A percentile compares a stretch with the other conserved stretches of the same genome.
Evolutionary conservation across 2,329 filamentous ascomycete genomes (phyloP).

Genomic region (Didymellaceae sp.): DNA sequence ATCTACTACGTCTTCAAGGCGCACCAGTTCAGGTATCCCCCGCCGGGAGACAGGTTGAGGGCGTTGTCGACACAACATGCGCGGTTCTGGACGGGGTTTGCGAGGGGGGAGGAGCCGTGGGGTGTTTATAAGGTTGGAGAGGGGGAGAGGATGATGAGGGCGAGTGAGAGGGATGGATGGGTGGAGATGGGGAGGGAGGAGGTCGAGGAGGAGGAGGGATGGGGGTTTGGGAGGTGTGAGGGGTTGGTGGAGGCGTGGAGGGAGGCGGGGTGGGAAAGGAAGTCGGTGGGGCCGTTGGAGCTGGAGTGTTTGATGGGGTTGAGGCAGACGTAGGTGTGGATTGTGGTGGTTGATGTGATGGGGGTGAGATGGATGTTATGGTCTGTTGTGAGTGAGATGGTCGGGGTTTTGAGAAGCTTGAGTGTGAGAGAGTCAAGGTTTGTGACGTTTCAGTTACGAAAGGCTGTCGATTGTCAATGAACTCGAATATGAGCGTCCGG

Average conservation of each 20-base stretch:
- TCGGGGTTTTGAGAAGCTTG: too few relatives aligned
- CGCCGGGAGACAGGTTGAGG: neutral
- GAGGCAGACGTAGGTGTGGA: slow-evolving; percentile 1
- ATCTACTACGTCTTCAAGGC: slow-evolving; percentile 5
- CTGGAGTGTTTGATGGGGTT: slow-evolving; percentile 17
- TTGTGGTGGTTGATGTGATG: too few relatives aligned
- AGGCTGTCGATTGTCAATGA: too few relatives aligned
- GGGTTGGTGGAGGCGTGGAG: slow-evolving; percentile 22
- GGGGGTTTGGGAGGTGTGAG: slow-evolving; percentile 21
- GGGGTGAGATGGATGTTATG: too few relatives aligned
- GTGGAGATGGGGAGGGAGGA: neutral
- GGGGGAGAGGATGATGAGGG: neutral
- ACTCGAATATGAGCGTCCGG: too few relatives aligned
- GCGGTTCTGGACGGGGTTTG: neutral
- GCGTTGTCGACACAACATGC: neutral
- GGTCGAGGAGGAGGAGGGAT: slow-evolving; percentile 15
- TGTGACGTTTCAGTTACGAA: too few relatives aligned
- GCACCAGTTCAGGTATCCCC: neutral
- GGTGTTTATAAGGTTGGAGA: neutral
- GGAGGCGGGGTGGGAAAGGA: slow-evolving; percentile 9
- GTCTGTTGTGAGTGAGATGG: too few relatives aligned
- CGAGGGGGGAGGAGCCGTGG: slow-evolving; percentile 1
- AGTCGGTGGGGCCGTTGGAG: slow-evolving; percentile 17
- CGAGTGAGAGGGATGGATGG: slow-evolving; percentile 4
- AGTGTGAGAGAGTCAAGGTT: too few relatives aligned